phyloP scores from a whole-genome alignment of 352 stramenopile genomes.

The Phytophthora rubi region DNA sequence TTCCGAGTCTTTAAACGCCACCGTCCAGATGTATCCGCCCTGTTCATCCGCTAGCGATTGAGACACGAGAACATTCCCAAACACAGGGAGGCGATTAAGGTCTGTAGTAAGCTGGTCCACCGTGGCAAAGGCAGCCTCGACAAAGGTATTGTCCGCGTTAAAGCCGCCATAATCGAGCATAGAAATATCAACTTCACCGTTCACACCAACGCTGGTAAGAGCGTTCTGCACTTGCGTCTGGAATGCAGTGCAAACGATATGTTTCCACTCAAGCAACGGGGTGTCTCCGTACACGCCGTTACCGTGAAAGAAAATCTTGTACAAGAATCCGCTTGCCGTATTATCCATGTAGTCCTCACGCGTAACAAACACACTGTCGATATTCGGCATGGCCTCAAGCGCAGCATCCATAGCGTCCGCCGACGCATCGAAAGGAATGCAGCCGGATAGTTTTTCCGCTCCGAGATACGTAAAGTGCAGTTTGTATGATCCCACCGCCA shows the following conservation, averaged over 20 bases:
- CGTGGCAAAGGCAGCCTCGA: constrained; percentile 44
- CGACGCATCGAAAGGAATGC: constrained; percentile 69
- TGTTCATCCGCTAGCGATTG: constrained; percentile 70
- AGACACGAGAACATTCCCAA: constrained; percentile 67
- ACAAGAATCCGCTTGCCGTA: constrained; percentile 69
- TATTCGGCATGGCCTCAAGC: constrained; percentile 64
- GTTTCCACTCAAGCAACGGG: constrained; percentile 23
- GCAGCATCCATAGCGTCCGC: constrained; percentile 32
- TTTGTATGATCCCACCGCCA: constrained; percentile 64
- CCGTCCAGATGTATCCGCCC: constrained; percentile 79
- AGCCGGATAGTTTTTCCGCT: constrained; percentile 37
- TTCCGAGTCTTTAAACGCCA: constrained; percentile 73
- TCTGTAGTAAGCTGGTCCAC: constrained; percentile 52
- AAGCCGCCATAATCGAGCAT: constrained; percentile 66
- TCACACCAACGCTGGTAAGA: constrained; percentile 46
- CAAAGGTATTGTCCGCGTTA: constrained; percentile 55
- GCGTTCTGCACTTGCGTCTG: constrained; percentile 75
- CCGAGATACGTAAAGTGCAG: constrained; percentile 59
- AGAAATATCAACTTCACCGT: constrained; percentile 37
- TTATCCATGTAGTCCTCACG: constrained; percentile 35
- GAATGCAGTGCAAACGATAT: constrained; percentile 47
- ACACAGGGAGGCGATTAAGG: constrained; percentile 65
- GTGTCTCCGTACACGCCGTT: constrained; percentile 63
- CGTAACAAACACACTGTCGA: constrained; percentile 82
- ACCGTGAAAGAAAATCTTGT: constrained; percentile 78